A percentile compares a stretch with the other conserved stretches of the same genome.
phyloP scores from a whole-genome alignment of 1,284 basidiomycete species.

The Cryptococcus wingfieldii region DNA sequence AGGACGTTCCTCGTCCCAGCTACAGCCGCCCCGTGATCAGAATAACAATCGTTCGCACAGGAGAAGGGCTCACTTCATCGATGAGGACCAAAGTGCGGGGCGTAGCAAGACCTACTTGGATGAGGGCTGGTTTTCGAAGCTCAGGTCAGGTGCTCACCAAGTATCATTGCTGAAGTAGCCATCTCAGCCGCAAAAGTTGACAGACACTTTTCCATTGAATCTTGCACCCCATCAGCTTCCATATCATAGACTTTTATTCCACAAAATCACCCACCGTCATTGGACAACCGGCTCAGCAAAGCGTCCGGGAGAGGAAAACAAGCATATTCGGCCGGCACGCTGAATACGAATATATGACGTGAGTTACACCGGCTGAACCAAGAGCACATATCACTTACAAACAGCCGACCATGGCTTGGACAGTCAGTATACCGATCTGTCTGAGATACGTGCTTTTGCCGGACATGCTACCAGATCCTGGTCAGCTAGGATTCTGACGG shows the following conservation, averaged over 20 bases:
- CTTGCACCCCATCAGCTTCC: constrained; percentile 10
- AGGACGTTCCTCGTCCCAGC: constrained; percentile 68
- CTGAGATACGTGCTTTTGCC: constrained; percentile 89
- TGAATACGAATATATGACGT: constrained; percentile 7
- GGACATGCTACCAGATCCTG: constrained; percentile 63
- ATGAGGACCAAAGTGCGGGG: constrained; percentile 70
- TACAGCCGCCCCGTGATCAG: constrained; percentile 4
- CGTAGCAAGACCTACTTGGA: constrained; percentile 63
- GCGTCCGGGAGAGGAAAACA: constrained; percentile 78
- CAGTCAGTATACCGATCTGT: constrained; percentile 74
- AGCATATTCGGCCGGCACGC: constrained; percentile 82
- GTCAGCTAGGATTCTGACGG: not conserved
- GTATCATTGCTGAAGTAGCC: constrained; percentile 80
- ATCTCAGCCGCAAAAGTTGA: constrained; percentile 94
- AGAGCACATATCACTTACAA: constrained; percentile 52
- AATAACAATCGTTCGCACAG: not conserved
- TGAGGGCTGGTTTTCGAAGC: not conserved
- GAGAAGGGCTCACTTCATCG: constrained; percentile 69
- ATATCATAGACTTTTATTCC: too few relatives aligned
- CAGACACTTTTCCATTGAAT: constrained; percentile 68
- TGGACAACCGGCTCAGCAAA: constrained; percentile 79
- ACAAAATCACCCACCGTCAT: constrained; percentile 56
- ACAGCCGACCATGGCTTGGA: constrained; percentile 84
- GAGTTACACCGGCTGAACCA: not conserved
- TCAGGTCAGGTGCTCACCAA: constrained; percentile 53